These are phyloP conservation scores for Corallochytrium limacisporum DNA, from an alignment of 78 protist species.

Conservation along the genomic window DNA sequence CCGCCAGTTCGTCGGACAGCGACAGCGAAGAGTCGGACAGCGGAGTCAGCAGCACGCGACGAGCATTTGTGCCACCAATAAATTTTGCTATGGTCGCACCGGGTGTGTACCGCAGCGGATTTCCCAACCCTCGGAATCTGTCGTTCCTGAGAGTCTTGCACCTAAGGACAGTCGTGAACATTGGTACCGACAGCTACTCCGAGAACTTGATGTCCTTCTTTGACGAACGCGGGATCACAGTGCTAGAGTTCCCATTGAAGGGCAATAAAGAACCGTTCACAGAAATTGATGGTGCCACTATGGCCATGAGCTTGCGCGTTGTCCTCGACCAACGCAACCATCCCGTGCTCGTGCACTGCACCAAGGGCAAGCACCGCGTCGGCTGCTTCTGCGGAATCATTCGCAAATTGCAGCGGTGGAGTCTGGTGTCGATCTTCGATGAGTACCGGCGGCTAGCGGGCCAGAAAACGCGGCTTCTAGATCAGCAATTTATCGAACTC, in stretches of 20 bases:
- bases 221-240: background rate
- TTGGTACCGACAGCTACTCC: too few species aligned
- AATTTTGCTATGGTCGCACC: conserved; percentile 40
- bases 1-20: too few species aligned
- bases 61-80: conserved; percentile 34
- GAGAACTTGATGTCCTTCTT: too few species aligned
- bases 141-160: conserved; percentile 27
- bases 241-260: conserved; percentile 25
- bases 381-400: conserved; percentile 52
- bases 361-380: conserved; percentile 53
- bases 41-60: too few species aligned
- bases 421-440: conserved; percentile 42
- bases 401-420: conserved; percentile 53
- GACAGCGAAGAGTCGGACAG: too few species aligned
- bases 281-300: conserved; percentile 20
- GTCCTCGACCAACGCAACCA: conserved; percentile 23
- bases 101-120: conserved; percentile 47
- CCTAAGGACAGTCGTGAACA: conserved; percentile 19
- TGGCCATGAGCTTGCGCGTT: background rate
- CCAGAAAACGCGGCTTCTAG: conserved; percentile 40
- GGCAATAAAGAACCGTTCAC: conserved; percentile 62
- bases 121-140: conserved; percentile 29
- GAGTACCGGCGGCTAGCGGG: conserved; percentile 66
- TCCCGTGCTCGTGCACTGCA: conserved; percentile 55
- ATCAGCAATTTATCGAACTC: conserved; percentile 67